Percentiles rank a stretch among this genome's conserved stretches.
phyloP scores from a whole-genome alignment of 176 grass and related monocot species.

The Aegilops tauschii region DNA sequence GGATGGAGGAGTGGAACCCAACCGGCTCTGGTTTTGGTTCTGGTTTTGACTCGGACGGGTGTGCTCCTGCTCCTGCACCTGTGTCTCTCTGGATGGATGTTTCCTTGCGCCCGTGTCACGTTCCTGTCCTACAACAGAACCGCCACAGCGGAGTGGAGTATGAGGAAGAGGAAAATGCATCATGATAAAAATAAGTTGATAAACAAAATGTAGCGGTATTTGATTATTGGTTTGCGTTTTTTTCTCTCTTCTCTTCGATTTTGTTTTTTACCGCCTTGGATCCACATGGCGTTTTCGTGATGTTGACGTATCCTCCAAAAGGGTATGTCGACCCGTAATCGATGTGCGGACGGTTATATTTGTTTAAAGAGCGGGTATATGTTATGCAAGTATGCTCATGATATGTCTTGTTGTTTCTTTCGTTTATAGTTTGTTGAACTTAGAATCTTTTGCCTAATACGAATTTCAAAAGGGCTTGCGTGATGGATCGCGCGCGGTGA shows the following conservation, averaged over 20 bases:
- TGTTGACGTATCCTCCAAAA: not conserved
- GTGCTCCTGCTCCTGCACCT: not conserved
- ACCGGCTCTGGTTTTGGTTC: not conserved
- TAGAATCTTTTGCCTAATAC: not conserved
- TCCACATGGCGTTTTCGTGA: not conserved
- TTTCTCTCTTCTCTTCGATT: not conserved
- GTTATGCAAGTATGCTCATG: not conserved
- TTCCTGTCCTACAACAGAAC: conserved; percentile 10
- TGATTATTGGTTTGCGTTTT: too few species aligned
- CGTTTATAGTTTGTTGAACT: too few species aligned
- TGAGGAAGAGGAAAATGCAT: too few species aligned
- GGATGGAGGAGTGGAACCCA: not conserved
- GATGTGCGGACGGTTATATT: not conserved
- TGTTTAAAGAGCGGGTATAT: too few species aligned
- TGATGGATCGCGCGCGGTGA: not conserved
- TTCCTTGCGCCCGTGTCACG: not conserved
- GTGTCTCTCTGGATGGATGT: not conserved
- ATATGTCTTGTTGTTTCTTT: not conserved
- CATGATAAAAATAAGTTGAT: too few species aligned
- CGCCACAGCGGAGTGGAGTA: too few species aligned
- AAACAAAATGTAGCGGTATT: too few species aligned
- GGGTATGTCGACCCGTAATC: too few species aligned
- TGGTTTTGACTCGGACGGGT: conserved; percentile 40
- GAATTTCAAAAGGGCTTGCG: not conserved
- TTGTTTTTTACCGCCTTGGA: not conserved